Evolutionary conservation across 2,329 filamentous ascomycete species (phyloP).

Genomic region (Capronia epimyces): DNA sequence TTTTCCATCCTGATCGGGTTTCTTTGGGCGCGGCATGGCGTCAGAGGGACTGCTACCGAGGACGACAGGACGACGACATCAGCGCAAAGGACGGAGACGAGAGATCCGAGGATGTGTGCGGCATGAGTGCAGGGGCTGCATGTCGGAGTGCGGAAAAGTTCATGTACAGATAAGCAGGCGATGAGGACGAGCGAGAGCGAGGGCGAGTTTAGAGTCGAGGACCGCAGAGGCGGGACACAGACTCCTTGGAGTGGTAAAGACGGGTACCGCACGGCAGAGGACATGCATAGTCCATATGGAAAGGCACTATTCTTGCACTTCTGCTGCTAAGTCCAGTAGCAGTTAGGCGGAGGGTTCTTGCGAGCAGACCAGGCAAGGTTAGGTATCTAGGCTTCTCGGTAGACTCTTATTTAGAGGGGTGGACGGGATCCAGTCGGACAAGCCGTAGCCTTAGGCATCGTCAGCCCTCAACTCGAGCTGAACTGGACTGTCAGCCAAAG

Average conservation of each 20-base stretch:
- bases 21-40: constrained; percentile 61
- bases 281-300: neutral
- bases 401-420: neutral
- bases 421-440: neutral
- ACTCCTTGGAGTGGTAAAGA: neutral
- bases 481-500: neutral
- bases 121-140: neutral
- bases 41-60: constrained; percentile 13
- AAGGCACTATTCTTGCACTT: neutral
- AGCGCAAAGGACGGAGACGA: constrained; percentile 6
- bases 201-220: neutral
- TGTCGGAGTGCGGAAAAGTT: neutral
- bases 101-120: neutral
- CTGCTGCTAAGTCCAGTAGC: neutral
- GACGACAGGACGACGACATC: constrained; percentile 12
- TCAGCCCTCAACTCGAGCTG: neutral
- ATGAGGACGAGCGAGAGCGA: neutral
- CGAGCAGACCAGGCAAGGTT: neutral
- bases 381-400: neutral
- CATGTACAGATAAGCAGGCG: constrained; percentile 5
- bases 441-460: neutral
- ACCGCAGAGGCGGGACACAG: neutral
- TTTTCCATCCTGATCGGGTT: constrained; percentile 46
- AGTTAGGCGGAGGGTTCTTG: neutral
- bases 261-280: constrained; percentile 2